Conservation (phyloP, 352 stramenopile species). For the Albugo candida region DNA sequence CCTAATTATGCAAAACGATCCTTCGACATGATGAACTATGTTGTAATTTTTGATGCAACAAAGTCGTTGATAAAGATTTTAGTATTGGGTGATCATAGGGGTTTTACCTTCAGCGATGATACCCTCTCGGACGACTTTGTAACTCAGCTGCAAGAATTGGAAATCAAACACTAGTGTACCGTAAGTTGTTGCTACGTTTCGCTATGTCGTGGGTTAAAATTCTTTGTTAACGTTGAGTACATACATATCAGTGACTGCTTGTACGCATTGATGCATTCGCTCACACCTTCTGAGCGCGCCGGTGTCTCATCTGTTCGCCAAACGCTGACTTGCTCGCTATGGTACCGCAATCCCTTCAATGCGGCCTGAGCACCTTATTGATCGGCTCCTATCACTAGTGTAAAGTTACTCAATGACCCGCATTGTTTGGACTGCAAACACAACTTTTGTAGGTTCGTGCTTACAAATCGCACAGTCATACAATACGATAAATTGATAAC, state of each 20-base stretch:
- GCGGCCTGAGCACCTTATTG: background rate
- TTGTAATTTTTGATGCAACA: slow-evolving; percentile 34
- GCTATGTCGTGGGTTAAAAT: too few relatives aligned
- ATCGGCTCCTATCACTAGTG: background rate
- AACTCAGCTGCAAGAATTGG: too few relatives aligned
- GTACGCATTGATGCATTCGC: slow-evolving; percentile 22
- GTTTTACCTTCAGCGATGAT: slow-evolving; percentile 9
- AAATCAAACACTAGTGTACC: too few relatives aligned
- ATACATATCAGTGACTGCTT: background rate
- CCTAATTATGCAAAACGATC: slow-evolving; percentile 24
- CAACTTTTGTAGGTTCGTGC: slow-evolving; percentile 38
- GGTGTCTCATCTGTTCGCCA: slow-evolving; percentile 59
- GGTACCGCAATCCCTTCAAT: slow-evolving; percentile 15
- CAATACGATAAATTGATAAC: background rate
- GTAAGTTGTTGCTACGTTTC: too few relatives aligned
- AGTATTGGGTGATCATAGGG: slow-evolving; percentile 24
- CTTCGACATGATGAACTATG: slow-evolving; percentile 21
- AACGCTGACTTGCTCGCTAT: slow-evolving; percentile 56
- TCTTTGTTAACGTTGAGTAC: too few relatives aligned
- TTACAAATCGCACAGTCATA: background rate
- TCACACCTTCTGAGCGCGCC: slow-evolving; percentile 28
- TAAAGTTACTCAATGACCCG: slow-evolving; percentile 18
- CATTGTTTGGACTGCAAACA: slow-evolving; percentile 77
- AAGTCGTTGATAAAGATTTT: slow-evolving; percentile 38
- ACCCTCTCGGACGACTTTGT: background rate